Evolutionary conservation across 306 rosid species (phyloP), one percentile per base, ranked within the genome.

Genomic region (Sicyos edulis): DNA sequence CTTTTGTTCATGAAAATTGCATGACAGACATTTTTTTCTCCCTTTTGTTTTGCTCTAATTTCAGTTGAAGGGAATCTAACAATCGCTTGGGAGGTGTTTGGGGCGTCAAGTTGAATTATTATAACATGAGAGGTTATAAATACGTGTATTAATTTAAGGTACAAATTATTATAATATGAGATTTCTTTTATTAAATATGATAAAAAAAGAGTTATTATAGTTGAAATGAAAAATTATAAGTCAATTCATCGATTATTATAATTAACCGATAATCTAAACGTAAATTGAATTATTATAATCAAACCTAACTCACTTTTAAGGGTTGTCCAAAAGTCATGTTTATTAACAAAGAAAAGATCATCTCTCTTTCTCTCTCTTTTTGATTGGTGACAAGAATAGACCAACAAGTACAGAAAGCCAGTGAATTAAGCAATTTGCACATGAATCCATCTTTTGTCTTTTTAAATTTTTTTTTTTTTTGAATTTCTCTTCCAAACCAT

Each of bases 381-480:
- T 65, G 83, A 78, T 79, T 80, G 85, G 86, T 85, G 82, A 80
- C 77, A 50, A 83, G 68, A 26, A 64, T 53, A 82, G 78, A 84
- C 80, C 74, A 78, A 76, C 45, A 83, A 74, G 83, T 55, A 80
- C 11, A 69, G 83, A 78, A 80, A 82, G 85, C 86, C 86, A 83
- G 82, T 79, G 54, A 83, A 63, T 45, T 60, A 75, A 82, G 83
- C 83, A 77, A 81, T 82, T 55, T 81, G 85, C 96, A 85, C 95
- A 86, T 89, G 97, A 92, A 89, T 85, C 85, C 88, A 81, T 80
- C 74, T 53, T 74, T 70, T 80, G 84, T 77, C 88, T 60, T 15
- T 32, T 60, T 32, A n/a, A n/a, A n/a, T 60, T 29, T 60, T 80
- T 72, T 26, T 26, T 26, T 26, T 26, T 26, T 26, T 26, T 26